phyloP scores from a whole-genome alignment of 2,329 filamentous ascomycete genomes.

The Neofusicoccum cordaticola region DNA sequence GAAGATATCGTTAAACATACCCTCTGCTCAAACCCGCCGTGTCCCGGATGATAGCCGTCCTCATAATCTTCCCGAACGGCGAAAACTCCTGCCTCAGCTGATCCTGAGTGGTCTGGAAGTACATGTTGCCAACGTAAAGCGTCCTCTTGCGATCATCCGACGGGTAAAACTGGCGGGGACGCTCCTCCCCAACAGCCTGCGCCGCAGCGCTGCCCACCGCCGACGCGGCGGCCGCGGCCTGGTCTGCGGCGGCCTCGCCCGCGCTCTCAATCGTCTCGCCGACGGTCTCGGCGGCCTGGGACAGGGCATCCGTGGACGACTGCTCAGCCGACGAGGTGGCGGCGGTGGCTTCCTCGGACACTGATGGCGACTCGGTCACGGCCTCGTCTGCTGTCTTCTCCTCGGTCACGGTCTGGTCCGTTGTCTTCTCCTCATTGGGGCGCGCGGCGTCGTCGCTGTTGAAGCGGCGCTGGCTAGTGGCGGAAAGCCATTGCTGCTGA shows the following conservation, averaged over 20 bases:
- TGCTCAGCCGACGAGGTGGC: constrained; percentile 25
- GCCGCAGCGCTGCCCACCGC: constrained; percentile 14
- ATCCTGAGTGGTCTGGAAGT: constrained; percentile 63
- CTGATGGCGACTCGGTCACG: constrained; percentile 18
- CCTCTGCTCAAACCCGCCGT: constrained; percentile 65
- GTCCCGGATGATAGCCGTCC: constrained; percentile 58
- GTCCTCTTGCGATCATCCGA: constrained; percentile 27
- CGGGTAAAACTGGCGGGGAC: constrained; percentile 18
- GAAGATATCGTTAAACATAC: constrained; percentile 40
- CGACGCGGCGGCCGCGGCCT: constrained; percentile 25
- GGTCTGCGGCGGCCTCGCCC: too few species aligned
- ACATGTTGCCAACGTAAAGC: constrained; percentile 67
- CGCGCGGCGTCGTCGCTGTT: constrained; percentile 44
- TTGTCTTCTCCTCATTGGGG: constrained; percentile 26
- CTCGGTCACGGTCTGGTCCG: constrained; percentile 33
- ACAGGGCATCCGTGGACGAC: constrained; percentile 19
- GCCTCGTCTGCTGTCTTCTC: constrained; percentile 35
- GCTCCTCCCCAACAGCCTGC: constrained; percentile 16
- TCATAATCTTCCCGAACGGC: constrained; percentile 56
- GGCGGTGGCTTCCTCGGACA: background rate
- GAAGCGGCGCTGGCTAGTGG: constrained; percentile 46
- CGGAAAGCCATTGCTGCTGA: constrained; percentile 35
- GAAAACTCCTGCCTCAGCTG: constrained; percentile 60
- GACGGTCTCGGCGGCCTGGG: background rate
- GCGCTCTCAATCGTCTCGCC: background rate